Percentiles rank a stretch among this genome's conserved stretches.
These are phyloP conservation scores for Rhizopogon vulgaris DNA, from an alignment of 768 basidiomycete genomes.

Conservation along the genomic window DNA sequence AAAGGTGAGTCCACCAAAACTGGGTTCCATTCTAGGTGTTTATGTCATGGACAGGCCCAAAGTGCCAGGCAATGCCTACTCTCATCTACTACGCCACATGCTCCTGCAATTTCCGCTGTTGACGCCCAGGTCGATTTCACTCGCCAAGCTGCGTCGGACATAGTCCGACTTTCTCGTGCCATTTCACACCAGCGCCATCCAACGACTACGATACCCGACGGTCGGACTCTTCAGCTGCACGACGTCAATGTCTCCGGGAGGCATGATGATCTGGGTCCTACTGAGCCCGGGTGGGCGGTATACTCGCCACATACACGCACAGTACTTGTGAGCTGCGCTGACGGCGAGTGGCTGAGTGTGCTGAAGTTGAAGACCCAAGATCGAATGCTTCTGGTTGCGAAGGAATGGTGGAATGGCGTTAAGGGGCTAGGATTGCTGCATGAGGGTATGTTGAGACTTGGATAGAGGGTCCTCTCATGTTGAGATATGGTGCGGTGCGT, in stretches of 20 bases:
- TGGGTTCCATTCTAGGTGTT: neutral
- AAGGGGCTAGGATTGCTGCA: conserved; percentile 23
- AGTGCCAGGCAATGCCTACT: conserved; percentile 39
- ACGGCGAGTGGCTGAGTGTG: conserved; percentile 46
- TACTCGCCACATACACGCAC: conserved; percentile 34
- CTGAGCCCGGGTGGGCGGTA: conserved; percentile 34
- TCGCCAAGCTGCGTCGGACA: conserved; percentile 47
- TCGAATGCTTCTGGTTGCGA: conserved; percentile 45
- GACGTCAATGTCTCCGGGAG: conserved; percentile 15
- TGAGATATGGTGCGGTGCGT: neutral
- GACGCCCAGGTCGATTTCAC: conserved; percentile 54
- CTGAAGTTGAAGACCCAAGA: conserved; percentile 57
- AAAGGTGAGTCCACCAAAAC: conserved; percentile 32
- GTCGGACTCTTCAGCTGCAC: conserved; percentile 38
- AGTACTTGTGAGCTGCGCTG: conserved; percentile 52
- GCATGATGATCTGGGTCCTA: conserved; percentile 8
- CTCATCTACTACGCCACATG: conserved; percentile 34
- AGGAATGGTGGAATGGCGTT: conserved; percentile 79
- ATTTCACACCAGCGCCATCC: conserved; percentile 57
- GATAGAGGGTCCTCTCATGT: neutral
- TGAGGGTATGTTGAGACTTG: conserved; percentile 5
- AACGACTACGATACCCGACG: conserved; percentile 26
- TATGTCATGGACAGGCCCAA: conserved; percentile 33
- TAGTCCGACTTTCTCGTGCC: conserved; percentile 53
- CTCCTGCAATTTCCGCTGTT: conserved; percentile 50